Base-by-base conservation (phyloP, 257 asterid species). In the Avicennia marina region DNA sequence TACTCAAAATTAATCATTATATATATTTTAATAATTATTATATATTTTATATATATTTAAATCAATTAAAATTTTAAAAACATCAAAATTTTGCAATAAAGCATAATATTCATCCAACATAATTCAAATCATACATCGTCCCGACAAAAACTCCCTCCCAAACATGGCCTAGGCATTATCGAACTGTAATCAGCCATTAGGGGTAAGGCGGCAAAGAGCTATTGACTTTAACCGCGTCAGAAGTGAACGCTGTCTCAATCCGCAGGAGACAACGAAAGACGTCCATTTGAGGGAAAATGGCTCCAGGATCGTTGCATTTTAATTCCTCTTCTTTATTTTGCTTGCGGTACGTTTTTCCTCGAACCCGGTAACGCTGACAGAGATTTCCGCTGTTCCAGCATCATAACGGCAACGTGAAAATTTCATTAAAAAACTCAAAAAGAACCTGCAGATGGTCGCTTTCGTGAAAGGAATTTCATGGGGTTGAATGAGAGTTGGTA, bases 171-270 rank as follows among this genome's bases (percentile, higher is more conserved):
- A n/a, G n/a, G n/a, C n/a, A n/a, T n/a, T n/a, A n/a, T n/a, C n/a
- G n/a, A n/a, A n/a, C n/a, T n/a, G n/a, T n/a, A n/a, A n/a, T n/a
- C n/a, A n/a, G n/a, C n/a, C n/a, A 25, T 13, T 40, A 45, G 25
- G 25, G 12, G 11, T 18, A 1, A 17, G 8, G 50, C 3, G 11
- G 7, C 22, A 17, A 18, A 17, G 11, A 44, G 1, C 50, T 26
- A 11, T 47, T 10, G 33, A 1, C 22, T 21, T 47, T 26, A 12
- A 11, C 0, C 13, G 17, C 2, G 21, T 16, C 44, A 69, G 32
- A 70, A 60, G 72, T 69, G 67, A 62, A 78, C 75, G 64, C 57
- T 4, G 76, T 70, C 80, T 54, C 49, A 26, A 57, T 74, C 72
- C 3, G 47, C n/a, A 39, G 72, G 76, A 54, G 74, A 69, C 72